Percentiles rank a stretch among this genome's conserved stretches.
These are phyloP conservation scores for Boletus fagicola DNA, from an alignment of 768 basidiomycete genomes.

Conservation along the genomic window DNA sequence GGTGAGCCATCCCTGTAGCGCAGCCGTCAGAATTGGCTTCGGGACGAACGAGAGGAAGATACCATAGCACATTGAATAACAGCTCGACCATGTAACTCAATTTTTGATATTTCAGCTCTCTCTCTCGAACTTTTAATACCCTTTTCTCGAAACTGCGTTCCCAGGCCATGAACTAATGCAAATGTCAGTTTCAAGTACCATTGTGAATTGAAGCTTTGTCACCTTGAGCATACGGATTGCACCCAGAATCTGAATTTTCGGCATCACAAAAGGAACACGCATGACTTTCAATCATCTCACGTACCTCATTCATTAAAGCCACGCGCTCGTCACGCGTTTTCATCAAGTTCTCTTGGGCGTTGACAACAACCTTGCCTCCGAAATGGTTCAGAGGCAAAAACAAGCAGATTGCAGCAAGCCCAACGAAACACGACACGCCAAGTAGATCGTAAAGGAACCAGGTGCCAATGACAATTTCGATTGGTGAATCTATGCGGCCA, in stretches of 20 bases:
- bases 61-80: constrained; percentile 57
- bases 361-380: constrained; percentile 75
- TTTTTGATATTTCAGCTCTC: constrained; percentile 81
- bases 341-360: constrained; percentile 84
- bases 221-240: constrained; percentile 89
- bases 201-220: neutral
- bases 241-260: constrained; percentile 56
- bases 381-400: constrained; percentile 80
- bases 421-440: constrained; percentile 75
- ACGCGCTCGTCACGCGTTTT: constrained; percentile 90
- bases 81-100: constrained; percentile 88
- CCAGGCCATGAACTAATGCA: constrained; percentile 84
- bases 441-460: constrained; percentile 76
- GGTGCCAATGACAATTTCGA: constrained; percentile 74
- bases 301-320: constrained; percentile 82
- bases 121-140: constrained; percentile 69
- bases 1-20: constrained; percentile 44
- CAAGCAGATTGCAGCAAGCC: constrained; percentile 70
- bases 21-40: neutral
- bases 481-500: constrained; percentile 57
- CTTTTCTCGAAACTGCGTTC: constrained; percentile 84
- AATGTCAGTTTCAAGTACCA: neutral
- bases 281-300: constrained; percentile 3
- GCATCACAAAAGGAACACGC: neutral
- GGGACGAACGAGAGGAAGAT: neutral